Conservation (phyloP, 768 basidiomycete genomes). For the Lactarius evosmus region DNA sequence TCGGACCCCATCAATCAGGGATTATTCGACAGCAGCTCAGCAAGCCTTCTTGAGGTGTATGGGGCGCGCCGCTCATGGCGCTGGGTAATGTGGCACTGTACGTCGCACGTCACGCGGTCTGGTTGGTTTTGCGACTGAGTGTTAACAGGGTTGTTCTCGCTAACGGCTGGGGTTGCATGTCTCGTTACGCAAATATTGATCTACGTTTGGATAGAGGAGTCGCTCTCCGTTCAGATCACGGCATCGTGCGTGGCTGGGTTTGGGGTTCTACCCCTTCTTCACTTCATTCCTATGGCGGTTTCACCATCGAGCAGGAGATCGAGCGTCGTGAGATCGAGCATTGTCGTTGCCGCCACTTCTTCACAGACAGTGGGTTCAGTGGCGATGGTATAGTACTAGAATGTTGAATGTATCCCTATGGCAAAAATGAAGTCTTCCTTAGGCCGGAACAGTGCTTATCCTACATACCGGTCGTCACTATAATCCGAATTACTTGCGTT, state of each 20-base stretch:
- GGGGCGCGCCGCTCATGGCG: slow-evolving; percentile 20
- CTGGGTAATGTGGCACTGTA: slow-evolving; percentile 23
- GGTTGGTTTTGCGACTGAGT: background rate
- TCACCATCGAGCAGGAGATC: slow-evolving; percentile 7
- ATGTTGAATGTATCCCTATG: background rate
- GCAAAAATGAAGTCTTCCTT: background rate
- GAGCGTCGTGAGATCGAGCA: slow-evolving; percentile 10
- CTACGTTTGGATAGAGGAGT: slow-evolving; percentile 18
- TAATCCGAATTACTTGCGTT: no score
- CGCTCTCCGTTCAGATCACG: slow-evolving; percentile 6
- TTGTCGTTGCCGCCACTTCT: slow-evolving; percentile 4
- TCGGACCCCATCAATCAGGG: slow-evolving; percentile 15
- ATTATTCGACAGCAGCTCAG: slow-evolving; percentile 17
- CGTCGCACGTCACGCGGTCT: background rate
- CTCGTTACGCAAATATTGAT: slow-evolving; percentile 13
- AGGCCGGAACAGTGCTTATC: background rate
- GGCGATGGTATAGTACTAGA: slow-evolving; percentile 4
- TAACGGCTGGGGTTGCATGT: slow-evolving; percentile 8
- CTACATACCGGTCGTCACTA: no score
- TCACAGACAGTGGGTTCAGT: slow-evolving; percentile 10
- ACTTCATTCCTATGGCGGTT: slow-evolving; percentile 11
- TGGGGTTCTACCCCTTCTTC: slow-evolving; percentile 15
- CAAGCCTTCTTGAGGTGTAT: slow-evolving; percentile 19
- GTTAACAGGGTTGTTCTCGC: slow-evolving; percentile 15
- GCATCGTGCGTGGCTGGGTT: slow-evolving; percentile 15